Base-by-base conservation (phyloP, 73 alveolate genomes). In the Uronychia binucleata region DNA sequence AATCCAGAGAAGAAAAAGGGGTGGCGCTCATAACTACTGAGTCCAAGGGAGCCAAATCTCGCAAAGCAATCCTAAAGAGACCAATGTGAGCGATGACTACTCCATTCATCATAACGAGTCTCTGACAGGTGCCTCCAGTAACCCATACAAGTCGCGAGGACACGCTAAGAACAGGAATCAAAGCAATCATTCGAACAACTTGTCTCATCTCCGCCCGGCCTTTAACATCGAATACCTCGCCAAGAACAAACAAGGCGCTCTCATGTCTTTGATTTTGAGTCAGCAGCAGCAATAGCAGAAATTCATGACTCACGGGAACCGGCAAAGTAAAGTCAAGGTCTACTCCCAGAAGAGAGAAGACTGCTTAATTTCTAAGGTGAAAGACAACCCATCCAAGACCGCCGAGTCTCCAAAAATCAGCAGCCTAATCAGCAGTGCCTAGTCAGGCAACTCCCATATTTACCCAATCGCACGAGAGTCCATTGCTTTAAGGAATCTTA, bases 241-340 rank as follows among this genome's bases (percentile, higher is more conserved):
- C 30, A 75, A 75, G 58, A 75, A 75, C 58, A 75, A 75, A 30
- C 58, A 75, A 75, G 81, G 81, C 5, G 81, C 81, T 28, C 58
- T 75, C n/a, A 75, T 75, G 81, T 28, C 81, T 75, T 30, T 26
- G 27, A 75, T 75, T 28, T 13, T 75, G 11, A 26, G 81, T 8
- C 32, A 75, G 58, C 32, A 75, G 58, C 5, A 75, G 67, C 67
- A 46, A 46, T 19, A 46, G 19, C 67, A 46, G 19, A 46, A 46
- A 46, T 46, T 46, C 67, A 46, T 46, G 67, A 46, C 67, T 46
- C 67, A 46, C 19, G 67, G 67, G 67, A 46, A 46, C 67, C 5
- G 67, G 67, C 19, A 46, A 46, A 46, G 19, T 19, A 46, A 46
- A 19, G 19, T 46, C 5, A 46, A 46, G 19, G 19, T 46, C 5